These are phyloP conservation scores for Vachellia pachyceras DNA, from an alignment of 306 rosid genomes.

Conservation along the genomic window DNA sequence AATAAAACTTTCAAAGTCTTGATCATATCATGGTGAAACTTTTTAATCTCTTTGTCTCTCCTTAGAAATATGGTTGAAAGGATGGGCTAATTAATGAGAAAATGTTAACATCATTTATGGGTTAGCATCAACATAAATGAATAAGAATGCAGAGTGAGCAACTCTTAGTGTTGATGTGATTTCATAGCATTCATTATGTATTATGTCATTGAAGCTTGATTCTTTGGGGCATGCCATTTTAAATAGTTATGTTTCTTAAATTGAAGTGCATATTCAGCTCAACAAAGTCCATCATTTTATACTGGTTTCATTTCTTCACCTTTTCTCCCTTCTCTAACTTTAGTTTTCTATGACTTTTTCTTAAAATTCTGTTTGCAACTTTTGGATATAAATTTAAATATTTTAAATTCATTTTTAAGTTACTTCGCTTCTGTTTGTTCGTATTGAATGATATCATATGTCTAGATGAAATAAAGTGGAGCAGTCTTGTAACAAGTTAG, in stretches of 20 bases:
- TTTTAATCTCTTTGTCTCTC: no score
- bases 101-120: no score
- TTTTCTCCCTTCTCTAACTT: not conserved
- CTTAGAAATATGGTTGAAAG: no score
- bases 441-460: not conserved
- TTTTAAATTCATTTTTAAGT: not conserved
- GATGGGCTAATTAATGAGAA: no score
- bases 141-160: no score
- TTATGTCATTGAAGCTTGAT: no score
- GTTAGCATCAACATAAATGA: no score
- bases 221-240: not conserved
- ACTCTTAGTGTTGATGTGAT: no score
- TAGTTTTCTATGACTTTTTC: not conserved
- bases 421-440: not conserved
- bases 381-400: not conserved
- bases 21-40: no score
- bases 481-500: not conserved
- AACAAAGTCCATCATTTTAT: not conserved
- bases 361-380: not conserved
- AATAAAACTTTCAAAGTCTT: no score
- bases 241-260: conserved; percentile 4
- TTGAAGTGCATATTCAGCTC: conserved; percentile 19
- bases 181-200: no score
- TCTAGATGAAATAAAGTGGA: not conserved
- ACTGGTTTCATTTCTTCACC: not conserved